phyloP scores from a whole-genome alignment of 805 yeast genomes.

The Pichia scutulata region DNA sequence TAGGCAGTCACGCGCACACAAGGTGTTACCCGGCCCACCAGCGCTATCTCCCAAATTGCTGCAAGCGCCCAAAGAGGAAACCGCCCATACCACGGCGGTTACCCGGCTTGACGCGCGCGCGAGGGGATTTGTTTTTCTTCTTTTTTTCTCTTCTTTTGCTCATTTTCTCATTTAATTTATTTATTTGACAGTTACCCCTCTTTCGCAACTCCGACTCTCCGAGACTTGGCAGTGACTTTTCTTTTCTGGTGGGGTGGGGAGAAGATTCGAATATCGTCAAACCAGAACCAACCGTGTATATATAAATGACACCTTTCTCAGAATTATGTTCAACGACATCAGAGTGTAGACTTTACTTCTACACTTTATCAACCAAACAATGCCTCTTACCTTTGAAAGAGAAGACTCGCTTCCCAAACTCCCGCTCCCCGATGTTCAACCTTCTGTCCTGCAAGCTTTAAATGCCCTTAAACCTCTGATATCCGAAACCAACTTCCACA shows the following conservation, averaged over 20 bases:
- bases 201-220: conserved; percentile 1
- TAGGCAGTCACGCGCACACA: conserved; percentile 9
- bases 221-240: not conserved
- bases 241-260: not conserved
- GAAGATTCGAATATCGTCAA: too few species aligned
- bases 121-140: too few species aligned
- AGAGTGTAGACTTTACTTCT: not conserved
- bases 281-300: too few species aligned
- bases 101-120: too few species aligned
- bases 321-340: too few species aligned
- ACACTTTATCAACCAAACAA: not conserved
- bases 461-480: conserved; percentile 54
- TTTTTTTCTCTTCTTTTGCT: too few species aligned
- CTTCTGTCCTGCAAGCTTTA: conserved; percentile 46
- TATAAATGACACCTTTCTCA: too few species aligned
- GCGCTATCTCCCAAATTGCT: not conserved
- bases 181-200: not conserved
- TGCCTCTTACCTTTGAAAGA: conserved; percentile 29
- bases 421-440: conserved; percentile 51
- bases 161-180: not conserved
- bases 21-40: conserved; percentile 14
- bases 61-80: not conserved
- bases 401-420: conserved; percentile 44
- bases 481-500: conserved; percentile 41
- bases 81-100: not conserved